Evolutionary conservation across 1,139 yeast species (phyloP), one percentile per base, ranked within the genome.

Genomic region (Ashbya aceris): DNA sequence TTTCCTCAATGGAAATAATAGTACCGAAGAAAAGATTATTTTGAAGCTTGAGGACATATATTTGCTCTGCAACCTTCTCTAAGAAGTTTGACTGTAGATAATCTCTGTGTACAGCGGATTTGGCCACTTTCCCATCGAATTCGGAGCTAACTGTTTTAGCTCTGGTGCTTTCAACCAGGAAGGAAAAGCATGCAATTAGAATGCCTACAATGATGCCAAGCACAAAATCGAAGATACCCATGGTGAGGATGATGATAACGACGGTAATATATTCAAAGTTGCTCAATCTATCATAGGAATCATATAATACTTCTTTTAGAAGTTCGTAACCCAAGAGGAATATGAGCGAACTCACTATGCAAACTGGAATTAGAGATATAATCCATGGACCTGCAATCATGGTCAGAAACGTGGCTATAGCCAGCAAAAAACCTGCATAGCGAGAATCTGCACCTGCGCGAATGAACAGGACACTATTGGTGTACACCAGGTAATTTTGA

Each of bases 171-270:
- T 85, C 95, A 39, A 89, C 83, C 13, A 91, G 87, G 67, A 87
- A 91, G 27, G 93, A 83, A 51, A 87, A 76, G 61, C 96, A 89
- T 0, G 98, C 97, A 44, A 91, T 70, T 37, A 91, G 68, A 33
- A 91, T 83, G 44, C 98, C 98, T 23, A 83, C 89, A 43, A 91
- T 68, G 34, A 91, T 86, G 43, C 98, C 98, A 51, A 79, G 74
- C 7, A 91, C 98, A 62, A 91, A 91, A 64, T 91, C 98, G 73
- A 85, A 83, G 1, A 83, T 81, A 3, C 97, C 98, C 98, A 93
- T 91, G 0, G 91, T 82, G 26, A 86, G 67, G 20, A 93, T 95
- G 53, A 91, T 91, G 8, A 82, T 78, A 6, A 83, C 65, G 47
- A 91, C 83, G 1, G 98, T 91, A 36, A 76, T 55, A 60, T 91